Conservation (phyloP, 1,139 yeast species). For the Diutina pseudorugosa region DNA sequence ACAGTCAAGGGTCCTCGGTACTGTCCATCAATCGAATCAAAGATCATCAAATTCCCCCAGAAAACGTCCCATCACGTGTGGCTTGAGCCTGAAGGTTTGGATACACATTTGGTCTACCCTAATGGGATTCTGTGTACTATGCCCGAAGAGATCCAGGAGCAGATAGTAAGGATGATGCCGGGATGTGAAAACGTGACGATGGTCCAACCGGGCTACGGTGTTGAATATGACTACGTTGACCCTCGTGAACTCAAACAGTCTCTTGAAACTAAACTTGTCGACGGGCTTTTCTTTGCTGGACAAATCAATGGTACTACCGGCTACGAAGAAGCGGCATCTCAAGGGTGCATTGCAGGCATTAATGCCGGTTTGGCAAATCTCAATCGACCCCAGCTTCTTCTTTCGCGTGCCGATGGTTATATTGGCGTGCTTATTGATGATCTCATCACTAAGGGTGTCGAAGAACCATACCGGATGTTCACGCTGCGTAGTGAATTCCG, state of each 20-base stretch:
- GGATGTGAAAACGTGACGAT: conserved; percentile 83
- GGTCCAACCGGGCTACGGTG: conserved; percentile 96
- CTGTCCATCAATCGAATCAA: conserved; percentile 94
- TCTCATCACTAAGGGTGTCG: conserved; percentile 88
- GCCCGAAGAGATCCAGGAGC: conserved; percentile 86
- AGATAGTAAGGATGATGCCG: conserved; percentile 64
- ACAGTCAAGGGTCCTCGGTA: conserved; percentile 95
- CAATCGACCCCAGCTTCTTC: conserved; percentile 33
- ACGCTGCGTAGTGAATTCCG: conserved; percentile 93
- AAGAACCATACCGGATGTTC: conserved; percentile 97
- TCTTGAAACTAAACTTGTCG: conserved; percentile 68
- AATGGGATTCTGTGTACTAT: conserved; percentile 93
- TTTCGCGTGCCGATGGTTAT: conserved; percentile 76
- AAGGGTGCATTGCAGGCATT: conserved; percentile 90
- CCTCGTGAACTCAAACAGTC: conserved; percentile 77
- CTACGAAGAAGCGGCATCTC: conserved; percentile 97
- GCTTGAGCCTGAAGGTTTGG: conserved; percentile 94
- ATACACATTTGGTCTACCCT: conserved; percentile 79
- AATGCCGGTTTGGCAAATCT: conserved; percentile 60
- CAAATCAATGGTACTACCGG: conserved; percentile 99
- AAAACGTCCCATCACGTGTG: conserved; percentile 73
- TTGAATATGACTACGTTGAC: conserved; percentile 92
- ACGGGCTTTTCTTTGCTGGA: conserved; percentile 83
- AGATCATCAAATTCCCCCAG: conserved; percentile 68
- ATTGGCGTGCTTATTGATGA: conserved; percentile 92